phyloP scores from a whole-genome alignment of 169 alveolate species.

The Eimeria tenella region DNA sequence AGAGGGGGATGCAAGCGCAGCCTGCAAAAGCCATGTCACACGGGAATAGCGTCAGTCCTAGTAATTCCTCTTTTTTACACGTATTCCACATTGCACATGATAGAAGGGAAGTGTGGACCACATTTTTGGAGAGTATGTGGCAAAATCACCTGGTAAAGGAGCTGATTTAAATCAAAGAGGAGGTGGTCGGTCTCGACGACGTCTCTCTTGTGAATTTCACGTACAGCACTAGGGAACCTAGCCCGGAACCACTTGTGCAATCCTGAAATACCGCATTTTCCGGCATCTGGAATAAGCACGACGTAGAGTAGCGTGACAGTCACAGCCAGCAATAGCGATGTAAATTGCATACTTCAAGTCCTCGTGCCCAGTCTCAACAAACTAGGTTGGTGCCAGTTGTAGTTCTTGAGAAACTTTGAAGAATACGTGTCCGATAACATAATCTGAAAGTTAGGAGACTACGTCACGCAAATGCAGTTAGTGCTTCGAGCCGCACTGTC shows the following conservation, averaged over 20 bases:
- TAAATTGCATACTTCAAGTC: not conserved
- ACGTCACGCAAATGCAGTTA: too few relatives aligned
- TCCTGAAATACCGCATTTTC: constrained; percentile 83
- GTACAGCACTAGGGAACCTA: constrained; percentile 82
- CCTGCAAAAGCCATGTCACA: constrained; percentile 1
- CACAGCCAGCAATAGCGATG: not conserved
- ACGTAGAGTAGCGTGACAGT: not conserved
- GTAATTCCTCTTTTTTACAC: too few relatives aligned
- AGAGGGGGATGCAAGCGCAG: constrained; percentile 12
- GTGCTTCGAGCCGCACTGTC: too few relatives aligned
- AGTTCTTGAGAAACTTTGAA: not conserved
- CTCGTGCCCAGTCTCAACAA: too few relatives aligned
- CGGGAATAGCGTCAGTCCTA: too few relatives aligned
- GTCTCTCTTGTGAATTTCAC: constrained; percentile 62
- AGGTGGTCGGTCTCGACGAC: constrained; percentile 76
- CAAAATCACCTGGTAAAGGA: constrained; percentile 82
- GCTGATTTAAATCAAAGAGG: constrained; percentile 84
- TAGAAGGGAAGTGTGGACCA: not conserved
- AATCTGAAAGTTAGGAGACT: too few relatives aligned
- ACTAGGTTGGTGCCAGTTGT: not conserved
- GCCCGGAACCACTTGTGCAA: constrained; percentile 82
- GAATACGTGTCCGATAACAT: too few relatives aligned
- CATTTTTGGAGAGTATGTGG: too few relatives aligned
- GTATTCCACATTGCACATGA: too few relatives aligned
- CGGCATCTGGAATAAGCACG: not conserved